These are phyloP conservation scores for Suhomyces bolitotheri DNA, from an alignment of 1,139 yeast genomes.

Conservation along the genomic window DNA sequence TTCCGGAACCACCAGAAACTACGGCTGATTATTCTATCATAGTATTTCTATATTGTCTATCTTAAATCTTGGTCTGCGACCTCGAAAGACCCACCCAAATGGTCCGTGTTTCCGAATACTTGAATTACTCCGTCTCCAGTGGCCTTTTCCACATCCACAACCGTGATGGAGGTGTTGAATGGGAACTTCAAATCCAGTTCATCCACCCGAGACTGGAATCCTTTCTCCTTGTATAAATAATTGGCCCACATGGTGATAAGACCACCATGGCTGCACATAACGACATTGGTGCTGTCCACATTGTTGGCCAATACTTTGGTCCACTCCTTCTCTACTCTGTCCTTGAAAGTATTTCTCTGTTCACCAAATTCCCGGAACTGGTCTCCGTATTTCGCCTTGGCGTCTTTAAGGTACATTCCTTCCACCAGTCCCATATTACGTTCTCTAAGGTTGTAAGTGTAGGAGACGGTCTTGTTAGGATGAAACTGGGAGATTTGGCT, in stretches of 20 bases:
- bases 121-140: constrained; percentile 44
- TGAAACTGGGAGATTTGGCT: constrained; percentile 37
- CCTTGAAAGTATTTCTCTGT: constrained; percentile 40
- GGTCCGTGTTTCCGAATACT: constrained; percentile 61
- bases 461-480: constrained; percentile 17
- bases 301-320: constrained; percentile 42
- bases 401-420: constrained; percentile 72
- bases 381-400: constrained; percentile 46
- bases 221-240: constrained; percentile 39
- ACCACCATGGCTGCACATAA: constrained; percentile 85
- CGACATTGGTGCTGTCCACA: constrained; percentile 46
- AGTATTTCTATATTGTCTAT: constrained; percentile 16
- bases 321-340: constrained; percentile 54
- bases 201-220: constrained; percentile 38
- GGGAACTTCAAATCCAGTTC: constrained; percentile 57
- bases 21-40: too few relatives aligned
- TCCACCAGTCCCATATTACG: constrained; percentile 77
- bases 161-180: constrained; percentile 70
- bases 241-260: constrained; percentile 65
- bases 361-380: constrained; percentile 48
- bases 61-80: constrained; percentile 50
- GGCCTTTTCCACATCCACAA: constrained; percentile 52
- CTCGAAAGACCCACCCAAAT: constrained; percentile 58
- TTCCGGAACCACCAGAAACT: too few relatives aligned
- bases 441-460: constrained; percentile 59